phyloP scores from a whole-genome alignment of 1,284 basidiomycete species.

The Sutorius eximius region DNA sequence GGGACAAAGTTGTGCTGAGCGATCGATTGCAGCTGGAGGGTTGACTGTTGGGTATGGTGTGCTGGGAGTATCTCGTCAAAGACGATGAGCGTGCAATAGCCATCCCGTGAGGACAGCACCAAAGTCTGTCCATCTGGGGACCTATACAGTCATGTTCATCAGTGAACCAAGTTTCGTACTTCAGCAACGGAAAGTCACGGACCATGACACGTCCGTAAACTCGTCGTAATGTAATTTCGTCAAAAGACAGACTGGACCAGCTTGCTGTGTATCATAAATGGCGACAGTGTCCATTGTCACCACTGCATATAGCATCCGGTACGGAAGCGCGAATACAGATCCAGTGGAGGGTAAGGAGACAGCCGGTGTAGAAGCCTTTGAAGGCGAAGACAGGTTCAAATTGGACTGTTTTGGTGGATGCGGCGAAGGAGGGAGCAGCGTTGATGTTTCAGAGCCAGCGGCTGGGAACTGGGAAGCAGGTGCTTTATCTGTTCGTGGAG shows the following conservation, averaged over 20 bases:
- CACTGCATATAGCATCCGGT: constrained; percentile 94
- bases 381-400: constrained; percentile 46
- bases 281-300: constrained; percentile 96
- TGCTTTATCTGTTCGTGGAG: constrained; percentile 31
- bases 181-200: constrained; percentile 33
- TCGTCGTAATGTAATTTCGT: constrained; percentile 97
- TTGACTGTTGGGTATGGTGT: constrained; percentile 85
- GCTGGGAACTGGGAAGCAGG: constrained; percentile 38
- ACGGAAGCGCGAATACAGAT: constrained; percentile 86
- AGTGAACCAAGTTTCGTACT: constrained; percentile 4
- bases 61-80: constrained; percentile 89
- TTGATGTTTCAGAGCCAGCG: constrained; percentile 16
- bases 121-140: constrained; percentile 94
- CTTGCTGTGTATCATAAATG: constrained; percentile 97
- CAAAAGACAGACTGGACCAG: constrained; percentile 88
- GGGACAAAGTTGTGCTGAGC: constrained; percentile 78
- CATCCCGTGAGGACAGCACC: constrained; percentile 90
- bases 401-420: constrained; percentile 55
- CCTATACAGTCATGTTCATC: constrained; percentile 48
- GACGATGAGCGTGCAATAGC: constrained; percentile 93
- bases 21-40: constrained; percentile 83
- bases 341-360: constrained; percentile 34
- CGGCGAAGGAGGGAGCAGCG: constrained; percentile 50
- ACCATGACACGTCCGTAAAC: constrained; percentile 97
- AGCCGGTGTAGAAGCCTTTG: constrained; percentile 49